A percentile compares a stretch with the other conserved stretches of the same genome.
Conservation (phyloP, 495 filamentous ascomycete species). For the Pyronema domesticum region DNA sequence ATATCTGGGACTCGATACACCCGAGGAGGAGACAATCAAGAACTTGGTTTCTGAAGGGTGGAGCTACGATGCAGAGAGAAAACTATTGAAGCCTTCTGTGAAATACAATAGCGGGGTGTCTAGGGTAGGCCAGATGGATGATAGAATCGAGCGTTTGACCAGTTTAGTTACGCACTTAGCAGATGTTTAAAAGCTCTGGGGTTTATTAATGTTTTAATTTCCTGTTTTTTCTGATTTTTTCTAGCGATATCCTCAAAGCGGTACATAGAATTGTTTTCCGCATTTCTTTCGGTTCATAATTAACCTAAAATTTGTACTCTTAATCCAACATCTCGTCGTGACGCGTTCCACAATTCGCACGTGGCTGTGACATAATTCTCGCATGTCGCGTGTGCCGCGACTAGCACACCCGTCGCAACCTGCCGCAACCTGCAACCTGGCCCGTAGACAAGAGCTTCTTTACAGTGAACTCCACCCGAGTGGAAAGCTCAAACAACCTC, state of each 20-base stretch:
- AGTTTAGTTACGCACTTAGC: conserved; percentile 21
- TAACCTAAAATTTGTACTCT: too few species aligned
- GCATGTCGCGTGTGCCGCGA: too few species aligned
- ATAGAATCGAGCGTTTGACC: conserved; percentile 20
- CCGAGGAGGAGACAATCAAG: conserved; percentile 24
- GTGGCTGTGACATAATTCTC: too few species aligned
- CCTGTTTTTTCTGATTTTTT: neutral
- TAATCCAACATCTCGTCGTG: too few species aligned
- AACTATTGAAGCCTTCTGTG: neutral
- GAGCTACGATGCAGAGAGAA: conserved; percentile 16
- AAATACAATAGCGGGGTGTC: neutral
- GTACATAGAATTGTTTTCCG: neutral
- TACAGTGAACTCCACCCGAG: neutral
- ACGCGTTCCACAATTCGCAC: too few species aligned
- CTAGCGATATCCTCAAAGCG: neutral
- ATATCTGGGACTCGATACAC: conserved; percentile 30
- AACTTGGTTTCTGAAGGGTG: conserved; percentile 29
- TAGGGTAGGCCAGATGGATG: conserved; percentile 12
- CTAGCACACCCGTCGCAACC: neutral
- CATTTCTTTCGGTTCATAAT: too few species aligned
- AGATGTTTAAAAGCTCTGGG: conserved; percentile 3
- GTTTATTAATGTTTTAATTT: neutral
- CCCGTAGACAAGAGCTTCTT: neutral
- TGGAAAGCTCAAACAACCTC: too few species aligned
- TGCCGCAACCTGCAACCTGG: neutral